Evolutionary conservation across 768 basidiomycete species (phyloP).

Genomic region (Lactarius vividus): DNA sequence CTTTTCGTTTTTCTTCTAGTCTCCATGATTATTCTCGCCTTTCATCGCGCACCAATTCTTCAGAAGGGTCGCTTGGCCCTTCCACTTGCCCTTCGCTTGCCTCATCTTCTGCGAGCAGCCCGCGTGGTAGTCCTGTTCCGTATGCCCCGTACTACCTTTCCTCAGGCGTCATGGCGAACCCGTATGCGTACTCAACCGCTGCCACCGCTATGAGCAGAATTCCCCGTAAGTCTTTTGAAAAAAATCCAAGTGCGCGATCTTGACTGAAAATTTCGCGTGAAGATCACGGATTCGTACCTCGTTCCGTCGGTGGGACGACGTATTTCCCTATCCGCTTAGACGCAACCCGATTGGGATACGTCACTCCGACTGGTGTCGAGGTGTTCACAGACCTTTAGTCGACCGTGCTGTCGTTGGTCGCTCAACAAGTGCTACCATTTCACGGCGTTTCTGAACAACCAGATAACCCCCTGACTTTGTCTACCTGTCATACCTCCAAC

Average conservation of each 20-base stretch:
- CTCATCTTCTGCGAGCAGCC: conserved; percentile 14
- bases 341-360: conserved; percentile 7
- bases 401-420: background rate
- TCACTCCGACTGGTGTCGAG: conserved; percentile 18
- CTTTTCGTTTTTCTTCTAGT: background rate
- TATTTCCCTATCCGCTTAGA: conserved; percentile 23
- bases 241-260: too few species aligned
- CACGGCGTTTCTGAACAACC: background rate
- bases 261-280: background rate
- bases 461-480: background rate
- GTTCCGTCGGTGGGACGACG: conserved; percentile 18
- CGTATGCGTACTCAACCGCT: background rate
- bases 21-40: conserved; percentile 15
- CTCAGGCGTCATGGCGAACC: background rate
- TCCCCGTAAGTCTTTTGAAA: conserved; percentile 4
- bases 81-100: background rate
- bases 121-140: conserved; percentile 16
- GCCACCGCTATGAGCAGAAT: background rate
- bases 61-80: background rate
- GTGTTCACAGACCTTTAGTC: conserved; percentile 8
- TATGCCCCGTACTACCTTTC: background rate
- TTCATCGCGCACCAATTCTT: background rate
- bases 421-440: background rate
- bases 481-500: background rate
- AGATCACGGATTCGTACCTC: conserved; percentile 11